Conservation (phyloP, 2,329 filamentous ascomycete genomes). For the Colletotrichum lindemuthianum region DNA sequence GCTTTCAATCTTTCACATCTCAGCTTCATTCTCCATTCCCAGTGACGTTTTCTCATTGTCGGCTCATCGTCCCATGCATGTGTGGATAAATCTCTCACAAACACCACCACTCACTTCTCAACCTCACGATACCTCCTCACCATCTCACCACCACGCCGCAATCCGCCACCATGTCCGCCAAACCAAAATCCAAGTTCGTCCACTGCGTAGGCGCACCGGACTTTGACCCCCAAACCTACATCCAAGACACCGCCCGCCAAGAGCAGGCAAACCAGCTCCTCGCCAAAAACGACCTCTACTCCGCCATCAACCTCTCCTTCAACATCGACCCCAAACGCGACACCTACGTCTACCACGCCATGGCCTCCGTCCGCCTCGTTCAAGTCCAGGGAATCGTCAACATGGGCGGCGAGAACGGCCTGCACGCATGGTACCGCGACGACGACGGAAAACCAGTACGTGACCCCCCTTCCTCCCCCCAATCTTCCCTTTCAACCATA, state of each 20-base stretch:
- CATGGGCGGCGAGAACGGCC: slow-evolving; percentile 54
- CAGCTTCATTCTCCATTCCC: not conserved
- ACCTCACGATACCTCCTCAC: not conserved
- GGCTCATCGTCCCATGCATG: too few relatives aligned
- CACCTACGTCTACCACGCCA: slow-evolving; percentile 62
- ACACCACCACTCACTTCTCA: not conserved
- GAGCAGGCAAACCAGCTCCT: slow-evolving; percentile 50
- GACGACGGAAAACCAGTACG: slow-evolving; percentile 48
- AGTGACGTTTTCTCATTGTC: not conserved
- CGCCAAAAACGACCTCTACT: slow-evolving; percentile 52
- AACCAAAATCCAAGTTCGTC: slow-evolving; percentile 37
- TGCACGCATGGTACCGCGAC: slow-evolving; percentile 61
- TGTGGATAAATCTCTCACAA: not conserved
- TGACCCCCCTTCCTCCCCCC: not conserved
- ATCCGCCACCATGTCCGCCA: not conserved
- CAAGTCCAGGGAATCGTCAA: slow-evolving; percentile 59
- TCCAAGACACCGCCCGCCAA: slow-evolving; percentile 51
- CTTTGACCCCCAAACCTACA: slow-evolving; percentile 55
- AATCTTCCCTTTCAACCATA: not conserved
- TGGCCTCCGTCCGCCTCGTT: slow-evolving; percentile 58
- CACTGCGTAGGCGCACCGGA: slow-evolving; percentile 57
- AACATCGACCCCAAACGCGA: slow-evolving; percentile 53
- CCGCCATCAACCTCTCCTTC: slow-evolving; percentile 56
- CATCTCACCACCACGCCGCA: not conserved
- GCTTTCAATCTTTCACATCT: not conserved